A percentile compares a stretch with the other conserved stretches of the same genome.
Evolutionary conservation across 352 stramenopile species (phyloP).

Genomic region (Phytophthora citrophthora): DNA sequence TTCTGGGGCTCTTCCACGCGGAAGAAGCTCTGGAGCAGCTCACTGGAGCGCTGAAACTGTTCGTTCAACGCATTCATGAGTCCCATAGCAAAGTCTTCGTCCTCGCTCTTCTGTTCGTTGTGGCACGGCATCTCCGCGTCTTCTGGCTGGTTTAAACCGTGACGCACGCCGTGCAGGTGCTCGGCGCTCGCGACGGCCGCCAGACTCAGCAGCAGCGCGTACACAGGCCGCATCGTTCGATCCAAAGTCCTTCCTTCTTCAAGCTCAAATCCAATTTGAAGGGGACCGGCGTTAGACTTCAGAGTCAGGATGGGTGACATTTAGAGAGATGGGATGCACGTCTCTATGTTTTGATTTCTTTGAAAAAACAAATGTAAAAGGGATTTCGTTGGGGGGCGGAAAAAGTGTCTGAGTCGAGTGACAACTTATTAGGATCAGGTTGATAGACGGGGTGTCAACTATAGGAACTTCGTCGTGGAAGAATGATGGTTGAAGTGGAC

Average conservation of each 20-base stretch:
- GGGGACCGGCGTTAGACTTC: slow-evolving; percentile 17
- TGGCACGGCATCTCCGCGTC: slow-evolving; percentile 15
- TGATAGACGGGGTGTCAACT: slow-evolving; percentile 9
- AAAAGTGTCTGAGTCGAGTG: slow-evolving; percentile 1
- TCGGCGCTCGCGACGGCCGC: slow-evolving; percentile 31
- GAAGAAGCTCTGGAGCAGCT: slow-evolving; percentile 50
- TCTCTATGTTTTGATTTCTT: not conserved
- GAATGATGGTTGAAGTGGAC: slow-evolving; percentile 27
- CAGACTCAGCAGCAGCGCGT: slow-evolving; percentile 33
- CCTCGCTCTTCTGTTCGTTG: slow-evolving; percentile 10
- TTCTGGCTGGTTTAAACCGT: not conserved
- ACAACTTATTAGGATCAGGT: slow-evolving; percentile 1
- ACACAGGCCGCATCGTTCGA: slow-evolving; percentile 22
- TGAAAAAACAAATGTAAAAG: not conserved
- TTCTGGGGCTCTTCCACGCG: slow-evolving; percentile 14
- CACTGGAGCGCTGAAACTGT: slow-evolving; percentile 47
- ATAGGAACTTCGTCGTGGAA: slow-evolving; percentile 5
- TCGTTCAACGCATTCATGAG: slow-evolving; percentile 42
- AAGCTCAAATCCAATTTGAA: slow-evolving; percentile 45
- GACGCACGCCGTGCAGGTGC: slow-evolving; percentile 1
- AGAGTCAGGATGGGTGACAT: slow-evolving; percentile 21
- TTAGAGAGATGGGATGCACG: not conserved
- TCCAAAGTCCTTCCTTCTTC: slow-evolving; percentile 32
- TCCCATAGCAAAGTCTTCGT: slow-evolving; percentile 12
- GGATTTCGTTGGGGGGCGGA: slow-evolving; percentile 1